A percentile compares a stretch with the other conserved stretches of the same genome.
Conservation (phyloP, 2,329 filamentous ascomycete species). For the Microdochium nivale region DNA sequence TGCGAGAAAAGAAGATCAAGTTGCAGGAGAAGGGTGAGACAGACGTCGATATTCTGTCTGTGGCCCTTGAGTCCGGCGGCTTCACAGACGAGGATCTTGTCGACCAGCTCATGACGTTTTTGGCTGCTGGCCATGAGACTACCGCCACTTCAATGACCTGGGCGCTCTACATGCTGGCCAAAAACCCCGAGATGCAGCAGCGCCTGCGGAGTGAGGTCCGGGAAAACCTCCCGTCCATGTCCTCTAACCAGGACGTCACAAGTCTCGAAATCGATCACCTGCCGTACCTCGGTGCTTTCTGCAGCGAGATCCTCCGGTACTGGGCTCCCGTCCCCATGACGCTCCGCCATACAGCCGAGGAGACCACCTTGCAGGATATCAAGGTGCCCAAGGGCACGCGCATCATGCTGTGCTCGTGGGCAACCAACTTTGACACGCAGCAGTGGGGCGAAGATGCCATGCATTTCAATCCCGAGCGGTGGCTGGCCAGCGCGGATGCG, state of each 20-base stretch:
- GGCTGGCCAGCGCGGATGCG: constrained; percentile 42
- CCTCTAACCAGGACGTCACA: constrained; percentile 16
- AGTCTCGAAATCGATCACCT: constrained; percentile 28
- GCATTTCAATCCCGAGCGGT: constrained; percentile 72
- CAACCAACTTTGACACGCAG: constrained; percentile 58
- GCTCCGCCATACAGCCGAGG: constrained; percentile 44
- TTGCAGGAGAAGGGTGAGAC: background rate
- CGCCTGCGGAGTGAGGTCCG: constrained; percentile 29
- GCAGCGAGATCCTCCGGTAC: constrained; percentile 32
- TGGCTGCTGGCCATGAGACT: constrained; percentile 35
- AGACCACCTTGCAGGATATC: constrained; percentile 49
- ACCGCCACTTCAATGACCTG: constrained; percentile 31
- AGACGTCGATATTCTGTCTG: constrained; percentile 27
- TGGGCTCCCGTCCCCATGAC: constrained; percentile 43
- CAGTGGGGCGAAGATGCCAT: constrained; percentile 72
- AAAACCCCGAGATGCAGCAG: constrained; percentile 25
- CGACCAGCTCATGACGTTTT: constrained; percentile 32
- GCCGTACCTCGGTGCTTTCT: constrained; percentile 31
- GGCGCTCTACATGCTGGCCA: constrained; percentile 28
- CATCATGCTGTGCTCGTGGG: constrained; percentile 55
- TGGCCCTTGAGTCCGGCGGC: constrained; percentile 24
- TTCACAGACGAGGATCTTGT: constrained; percentile 29
- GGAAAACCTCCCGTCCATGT: constrained; percentile 24
- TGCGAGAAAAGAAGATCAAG: constrained; percentile 53
- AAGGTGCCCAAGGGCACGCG: constrained; percentile 55